Conservation (phyloP, 257 asterid species). For the Petunia secreta region DNA sequence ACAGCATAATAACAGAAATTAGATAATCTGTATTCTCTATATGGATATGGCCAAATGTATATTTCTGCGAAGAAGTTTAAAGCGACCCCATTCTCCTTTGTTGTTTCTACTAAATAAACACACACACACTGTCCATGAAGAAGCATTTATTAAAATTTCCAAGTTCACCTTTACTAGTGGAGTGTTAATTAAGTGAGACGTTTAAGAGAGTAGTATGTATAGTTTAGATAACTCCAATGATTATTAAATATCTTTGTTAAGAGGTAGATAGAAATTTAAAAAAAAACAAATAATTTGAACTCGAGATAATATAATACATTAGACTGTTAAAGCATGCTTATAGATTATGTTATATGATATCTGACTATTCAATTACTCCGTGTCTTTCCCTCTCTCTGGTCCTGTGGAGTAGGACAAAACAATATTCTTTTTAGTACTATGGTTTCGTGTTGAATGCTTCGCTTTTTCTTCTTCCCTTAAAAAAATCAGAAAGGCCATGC, state of each 20-base stretch:
- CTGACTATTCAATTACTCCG: slow-evolving; percentile 10
- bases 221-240: too few species aligned
- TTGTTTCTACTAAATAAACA: too few species aligned
- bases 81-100: too few species aligned
- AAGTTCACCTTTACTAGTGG: background rate
- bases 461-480: background rate
- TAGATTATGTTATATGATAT: too few species aligned
- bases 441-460: background rate
- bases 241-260: too few species aligned
- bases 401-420: too few species aligned
- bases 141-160: too few species aligned
- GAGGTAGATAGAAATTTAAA: background rate
- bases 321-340: background rate
- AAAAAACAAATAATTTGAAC: background rate
- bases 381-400: too few species aligned
- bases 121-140: too few species aligned
- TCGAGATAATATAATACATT: background rate
- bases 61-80: too few species aligned
- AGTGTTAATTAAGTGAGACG: background rate
- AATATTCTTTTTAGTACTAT: background rate
- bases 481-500: background rate
- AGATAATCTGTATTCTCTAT: too few species aligned
- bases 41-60: too few species aligned
- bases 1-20: background rate
- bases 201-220: background rate